These are phyloP conservation scores for Narthecium ossifragum DNA, from an alignment of 106 monocot species.

Conservation along the genomic window DNA sequence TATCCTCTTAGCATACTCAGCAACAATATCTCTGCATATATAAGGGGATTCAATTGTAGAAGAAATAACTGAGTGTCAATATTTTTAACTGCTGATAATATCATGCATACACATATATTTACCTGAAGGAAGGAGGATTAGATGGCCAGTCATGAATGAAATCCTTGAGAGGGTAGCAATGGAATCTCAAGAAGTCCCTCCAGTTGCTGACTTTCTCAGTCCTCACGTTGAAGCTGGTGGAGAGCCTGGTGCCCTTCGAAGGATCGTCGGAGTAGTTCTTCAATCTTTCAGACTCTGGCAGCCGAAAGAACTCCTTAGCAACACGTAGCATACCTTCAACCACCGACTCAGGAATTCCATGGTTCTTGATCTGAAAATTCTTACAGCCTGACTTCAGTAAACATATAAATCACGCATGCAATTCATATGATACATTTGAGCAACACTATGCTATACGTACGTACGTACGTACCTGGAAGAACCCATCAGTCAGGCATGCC, in stretches of 20 bases:
- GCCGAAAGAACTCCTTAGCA: not conserved
- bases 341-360: not conserved
- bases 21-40: conserved; percentile 35
- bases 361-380: conserved; percentile 5
- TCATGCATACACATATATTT: not conserved
- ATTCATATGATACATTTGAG: not conserved
- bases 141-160: not conserved
- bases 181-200: conserved; percentile 5
- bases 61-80: not conserved
- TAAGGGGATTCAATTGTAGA: not conserved
- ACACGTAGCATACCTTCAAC: not conserved
- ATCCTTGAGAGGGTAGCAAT: conserved; percentile 7
- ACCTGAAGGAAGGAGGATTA: conserved; percentile 44
- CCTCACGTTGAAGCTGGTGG: conserved; percentile 4
- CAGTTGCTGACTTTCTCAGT: not conserved
- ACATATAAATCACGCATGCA: not conserved
- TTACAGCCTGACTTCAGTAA: not conserved
- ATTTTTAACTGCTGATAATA: too few species aligned
- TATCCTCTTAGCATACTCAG: conserved; percentile 31
- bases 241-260: not conserved
- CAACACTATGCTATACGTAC: too few species aligned
- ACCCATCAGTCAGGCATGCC: not conserved
- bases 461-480: not conserved
- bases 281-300: not conserved
- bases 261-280: conserved; percentile 3